Percentiles rank a stretch among this genome's conserved stretches.
These are phyloP conservation scores for Allomyces arbusculus DNA, from an alignment of 192 early-diverging fungal genomes.

Conservation along the genomic window DNA sequence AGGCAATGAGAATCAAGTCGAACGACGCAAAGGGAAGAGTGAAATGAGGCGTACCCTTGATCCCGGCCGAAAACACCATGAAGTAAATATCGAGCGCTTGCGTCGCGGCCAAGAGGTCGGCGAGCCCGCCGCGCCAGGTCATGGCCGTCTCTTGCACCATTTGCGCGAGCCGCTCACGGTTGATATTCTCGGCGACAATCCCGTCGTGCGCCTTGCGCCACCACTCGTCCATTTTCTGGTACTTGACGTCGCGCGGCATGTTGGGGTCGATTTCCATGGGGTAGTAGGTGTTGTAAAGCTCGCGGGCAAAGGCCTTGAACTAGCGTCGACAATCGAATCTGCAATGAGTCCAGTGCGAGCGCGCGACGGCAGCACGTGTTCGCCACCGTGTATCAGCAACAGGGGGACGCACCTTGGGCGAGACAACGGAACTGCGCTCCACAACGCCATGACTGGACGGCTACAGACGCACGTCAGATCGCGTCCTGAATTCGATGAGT, in stretches of 20 bases:
- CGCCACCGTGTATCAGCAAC: too few relatives aligned
- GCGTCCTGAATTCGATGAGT: slow-evolving; percentile 22
- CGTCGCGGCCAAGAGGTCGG: slow-evolving; percentile 17
- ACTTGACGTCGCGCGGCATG: slow-evolving; percentile 30
- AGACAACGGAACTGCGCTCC: too few relatives aligned
- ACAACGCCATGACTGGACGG: background rate
- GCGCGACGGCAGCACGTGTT: too few relatives aligned
- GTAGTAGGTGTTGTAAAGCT: slow-evolving; percentile 41
- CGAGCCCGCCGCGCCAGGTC: slow-evolving; percentile 21
- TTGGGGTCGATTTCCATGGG: slow-evolving; percentile 40
- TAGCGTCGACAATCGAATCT: too few relatives aligned
- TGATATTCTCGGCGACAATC: slow-evolving; percentile 26
- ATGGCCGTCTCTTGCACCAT: slow-evolving; percentile 30
- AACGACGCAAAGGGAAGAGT: background rate
- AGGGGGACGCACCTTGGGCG: too few relatives aligned
- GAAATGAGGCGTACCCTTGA: slow-evolving; percentile 16
- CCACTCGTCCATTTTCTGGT: slow-evolving; percentile 49
- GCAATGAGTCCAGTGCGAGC: too few relatives aligned
- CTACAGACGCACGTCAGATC: slow-evolving; percentile 15
- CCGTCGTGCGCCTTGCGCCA: slow-evolving; percentile 38
- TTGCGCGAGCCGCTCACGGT: slow-evolving; percentile 16
- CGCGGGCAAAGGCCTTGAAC: background rate
- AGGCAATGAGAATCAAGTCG: background rate
- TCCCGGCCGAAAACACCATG: slow-evolving; percentile 50
- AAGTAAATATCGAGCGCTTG: slow-evolving; percentile 23